Evolutionary conservation across 139 green algal genomes (phyloP), one percentile per base, ranked within the genome.

Genomic region (Chlamydomonas incerta): DNA sequence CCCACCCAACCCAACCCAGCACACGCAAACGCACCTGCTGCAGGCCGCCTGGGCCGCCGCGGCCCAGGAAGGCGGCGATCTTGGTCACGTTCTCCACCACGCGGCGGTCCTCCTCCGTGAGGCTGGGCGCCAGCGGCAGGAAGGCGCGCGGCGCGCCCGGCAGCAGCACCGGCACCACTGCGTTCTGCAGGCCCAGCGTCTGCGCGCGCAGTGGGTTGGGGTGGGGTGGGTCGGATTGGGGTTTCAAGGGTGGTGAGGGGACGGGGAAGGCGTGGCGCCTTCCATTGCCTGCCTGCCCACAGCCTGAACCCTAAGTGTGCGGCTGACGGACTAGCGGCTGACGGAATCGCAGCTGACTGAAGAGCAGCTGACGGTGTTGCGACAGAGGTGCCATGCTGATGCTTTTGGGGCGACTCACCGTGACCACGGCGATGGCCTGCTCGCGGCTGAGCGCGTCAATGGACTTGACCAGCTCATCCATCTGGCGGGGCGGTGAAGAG

Each of bases 401-500:
- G n/a, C n/a, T n/a, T n/a, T n/a, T n/a, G n/a, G n/a, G n/a, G n/a
- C n/a, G n/a, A 10, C 60, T n/a, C 75, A 82, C 75, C 75, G n/a
- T 18, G 28, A 84, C 0, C 65, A 74, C 8, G 26, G 74, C 62
- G 20, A 74, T 26, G 14, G 85, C 57, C 89, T 99, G 95, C 69
- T 97, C 92, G 0, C 97, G 65, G 9, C 88, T 95, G 33, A 99
- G 77, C 3, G 97, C 98, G 83, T 99, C 98, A 33, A 99, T 95
- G 79, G 82, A 91, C 88, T 97, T 98, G 37, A 99, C 97, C 33
- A 98, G 85, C 94, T 99, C 98, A 8, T 50, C 41, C 41, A 50
- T 50, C 60, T 62, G 55, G n/a, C n/a, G n/a, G 3, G 8, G 11
- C 8, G 8, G 55, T 24, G 55, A 10, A 18, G 55, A 24, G 55